A percentile compares a stretch with the other conserved stretches of the same genome.
Conservation (phyloP, 495 filamentous ascomycete genomes). For the Aspergillus diversus region DNA sequence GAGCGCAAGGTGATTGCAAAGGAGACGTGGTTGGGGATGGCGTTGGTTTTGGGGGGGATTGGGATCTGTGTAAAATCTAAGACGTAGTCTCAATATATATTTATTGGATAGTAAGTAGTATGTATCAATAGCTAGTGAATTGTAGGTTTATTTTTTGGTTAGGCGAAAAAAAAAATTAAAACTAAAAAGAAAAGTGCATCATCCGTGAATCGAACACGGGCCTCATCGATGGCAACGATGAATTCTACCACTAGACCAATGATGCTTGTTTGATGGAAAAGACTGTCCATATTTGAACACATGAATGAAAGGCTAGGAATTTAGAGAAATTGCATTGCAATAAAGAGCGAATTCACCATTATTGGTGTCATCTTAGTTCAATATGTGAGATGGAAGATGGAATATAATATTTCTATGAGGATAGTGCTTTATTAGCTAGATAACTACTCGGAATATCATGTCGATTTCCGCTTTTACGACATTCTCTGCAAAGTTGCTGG, state of each 20-base stretch:
- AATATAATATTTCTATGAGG: too few relatives aligned
- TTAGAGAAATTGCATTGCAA: neutral
- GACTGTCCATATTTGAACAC: too few relatives aligned
- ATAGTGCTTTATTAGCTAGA: too few relatives aligned
- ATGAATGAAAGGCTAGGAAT: neutral
- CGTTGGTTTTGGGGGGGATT: slow-evolving; percentile 78
- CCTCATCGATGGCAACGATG: slow-evolving; percentile 63
- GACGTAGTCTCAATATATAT: slow-evolving; percentile 18
- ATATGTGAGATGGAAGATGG: too few relatives aligned
- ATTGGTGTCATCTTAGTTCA: too few relatives aligned
- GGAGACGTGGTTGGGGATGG: slow-evolving; percentile 91
- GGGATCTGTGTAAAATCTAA: slow-evolving; percentile 79
- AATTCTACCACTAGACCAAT: slow-evolving; percentile 65
- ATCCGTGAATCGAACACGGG: slow-evolving; percentile 63
- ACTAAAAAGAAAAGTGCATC: slow-evolving; percentile 43
- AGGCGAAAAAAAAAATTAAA: neutral
- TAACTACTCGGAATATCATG: too few relatives aligned
- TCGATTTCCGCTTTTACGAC: too few relatives aligned
- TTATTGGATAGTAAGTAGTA: neutral
- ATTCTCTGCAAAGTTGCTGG: too few relatives aligned
- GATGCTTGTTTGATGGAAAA: slow-evolving; percentile 36
- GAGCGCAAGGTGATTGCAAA: slow-evolving; percentile 85
- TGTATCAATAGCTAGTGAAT: neutral
- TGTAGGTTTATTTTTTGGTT: neutral
- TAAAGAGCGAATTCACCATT: too few relatives aligned